Evolutionary conservation across 2,329 filamentous ascomycete genomes (phyloP).

Genomic region (Ceratocystis diversiconidia): DNA sequence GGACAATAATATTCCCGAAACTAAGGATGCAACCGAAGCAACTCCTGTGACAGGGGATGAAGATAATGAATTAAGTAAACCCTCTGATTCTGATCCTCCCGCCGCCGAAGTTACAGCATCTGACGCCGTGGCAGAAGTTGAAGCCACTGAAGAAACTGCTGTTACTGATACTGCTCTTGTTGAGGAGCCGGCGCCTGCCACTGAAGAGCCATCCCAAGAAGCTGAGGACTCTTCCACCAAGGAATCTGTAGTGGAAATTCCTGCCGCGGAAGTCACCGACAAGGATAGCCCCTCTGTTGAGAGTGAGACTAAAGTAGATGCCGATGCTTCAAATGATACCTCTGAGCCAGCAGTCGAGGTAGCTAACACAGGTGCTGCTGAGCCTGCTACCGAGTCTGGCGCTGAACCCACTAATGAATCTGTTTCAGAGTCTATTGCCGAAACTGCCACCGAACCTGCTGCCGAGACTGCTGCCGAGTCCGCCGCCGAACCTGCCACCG

Average conservation of each 20-base stretch:
- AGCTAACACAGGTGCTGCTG: not conserved
- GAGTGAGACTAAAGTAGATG: not conserved
- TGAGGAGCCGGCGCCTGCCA: conserved; percentile 9
- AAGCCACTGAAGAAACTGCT: not conserved
- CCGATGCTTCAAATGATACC: not conserved
- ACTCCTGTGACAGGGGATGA: not conserved
- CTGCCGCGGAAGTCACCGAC: not conserved
- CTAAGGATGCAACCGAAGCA: not conserved
- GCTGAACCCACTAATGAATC: not conserved
- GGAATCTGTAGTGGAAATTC: not conserved
- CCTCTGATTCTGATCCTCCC: not conserved
- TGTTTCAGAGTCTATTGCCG: not conserved
- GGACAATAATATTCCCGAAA: conserved; percentile 14
- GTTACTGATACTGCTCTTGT: not conserved
- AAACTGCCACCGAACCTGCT: not conserved
- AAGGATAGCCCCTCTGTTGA: not conserved
- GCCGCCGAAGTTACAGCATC: not conserved
- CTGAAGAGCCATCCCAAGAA: conserved; percentile 4
- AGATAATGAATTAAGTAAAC: not conserved
- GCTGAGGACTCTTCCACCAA: not conserved
- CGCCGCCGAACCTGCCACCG: not conserved
- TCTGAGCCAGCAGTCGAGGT: not conserved
- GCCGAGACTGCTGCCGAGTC: not conserved
- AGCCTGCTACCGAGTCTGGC: not conserved
- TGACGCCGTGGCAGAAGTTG: not conserved